Base-by-base conservation (phyloP, 805 yeast genomes). In the Myxozyma nipponensis region DNA sequence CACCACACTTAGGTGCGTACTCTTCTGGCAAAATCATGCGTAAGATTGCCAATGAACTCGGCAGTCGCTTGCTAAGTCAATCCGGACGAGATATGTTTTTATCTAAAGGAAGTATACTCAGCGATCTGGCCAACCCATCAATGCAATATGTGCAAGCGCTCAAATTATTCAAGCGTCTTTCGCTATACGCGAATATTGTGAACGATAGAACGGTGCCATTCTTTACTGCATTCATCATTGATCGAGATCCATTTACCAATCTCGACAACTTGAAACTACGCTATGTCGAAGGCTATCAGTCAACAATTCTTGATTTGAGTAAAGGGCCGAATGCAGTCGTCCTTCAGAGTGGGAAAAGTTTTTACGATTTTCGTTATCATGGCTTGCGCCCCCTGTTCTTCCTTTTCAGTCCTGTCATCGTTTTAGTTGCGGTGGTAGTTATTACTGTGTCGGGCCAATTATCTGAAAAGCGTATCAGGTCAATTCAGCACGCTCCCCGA, bases 131-230 rank as follows among this genome's bases (percentile, higher is more conserved):
- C 0, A 75, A 77, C 42, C 83, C 81, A 1, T 63, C 67, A 42
- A 38, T 58, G 66, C 23, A 61, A 7, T 90, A 74, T 62, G 68
- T 69, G 44, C 66, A 75, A 46, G 95, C 86, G 0, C 71, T 90
- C 44, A 49, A 62, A 9, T 62, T 60, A 50, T 90, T 90, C 65
- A 69, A 79, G 52, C 73, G 76, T 48, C 75, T 84, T 47, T 70
- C 78, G 2, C 64, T 81, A 1, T 71, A 88, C 49, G 89, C 96
- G 7, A 90, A 91, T 67, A 76, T 83, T 22, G 75, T 81, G 49
- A 82, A 86, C 63, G 98, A 90, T 67, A 74, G 96, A 52, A 79
- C 95, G 0, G 98, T 90, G 5, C 83, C 91, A 15, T 91, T 88
- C 66, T 86, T 81, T 69, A 87, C 97, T 0, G 75, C 95, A 0